Conservation (phyloP, 192 early-diverging fungal species). For the Backusella luteola region DNA sequence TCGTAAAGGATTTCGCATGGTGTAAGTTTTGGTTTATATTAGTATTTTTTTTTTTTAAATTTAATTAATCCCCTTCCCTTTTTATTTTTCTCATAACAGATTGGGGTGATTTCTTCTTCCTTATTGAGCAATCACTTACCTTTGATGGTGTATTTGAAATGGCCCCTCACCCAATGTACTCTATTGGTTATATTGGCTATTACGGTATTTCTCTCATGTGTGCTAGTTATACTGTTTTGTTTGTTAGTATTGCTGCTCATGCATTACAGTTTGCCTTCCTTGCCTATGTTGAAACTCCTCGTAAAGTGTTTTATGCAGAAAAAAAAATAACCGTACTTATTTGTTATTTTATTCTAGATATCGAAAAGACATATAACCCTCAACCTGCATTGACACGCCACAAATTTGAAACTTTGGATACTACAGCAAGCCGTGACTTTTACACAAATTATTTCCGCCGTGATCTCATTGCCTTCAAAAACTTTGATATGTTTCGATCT, state of each 20-base stretch:
- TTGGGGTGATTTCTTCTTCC: constrained; percentile 99
- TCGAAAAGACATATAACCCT: constrained; percentile 62
- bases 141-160: constrained; percentile 96
- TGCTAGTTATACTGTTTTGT: constrained; percentile 89
- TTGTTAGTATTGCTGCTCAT: constrained; percentile 86
- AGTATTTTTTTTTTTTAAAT: background rate
- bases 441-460: constrained; percentile 76
- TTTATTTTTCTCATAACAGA: constrained; percentile 50
- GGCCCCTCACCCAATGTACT: constrained; percentile 99
- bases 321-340: background rate
- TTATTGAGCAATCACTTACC: constrained; percentile 85
- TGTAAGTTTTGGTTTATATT: constrained; percentile 58
- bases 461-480: constrained; percentile 88
- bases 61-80: background rate
- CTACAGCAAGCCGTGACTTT: constrained; percentile 37
- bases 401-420: constrained; percentile 11
- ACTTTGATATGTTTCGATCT: constrained; percentile 87
- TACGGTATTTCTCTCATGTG: constrained; percentile 93
- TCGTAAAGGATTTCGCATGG: constrained; percentile 97
- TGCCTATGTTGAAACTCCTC: constrained; percentile 90
- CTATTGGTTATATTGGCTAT: constrained; percentile 95
- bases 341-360: constrained; percentile 37
- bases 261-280: constrained; percentile 88
- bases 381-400: constrained; percentile 33
- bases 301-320: constrained; percentile 37